A percentile compares a stretch with the other conserved stretches of the same genome.
Conservation (phyloP, 140 eudicot genomes). For the Oenanthe javanica region DNA sequence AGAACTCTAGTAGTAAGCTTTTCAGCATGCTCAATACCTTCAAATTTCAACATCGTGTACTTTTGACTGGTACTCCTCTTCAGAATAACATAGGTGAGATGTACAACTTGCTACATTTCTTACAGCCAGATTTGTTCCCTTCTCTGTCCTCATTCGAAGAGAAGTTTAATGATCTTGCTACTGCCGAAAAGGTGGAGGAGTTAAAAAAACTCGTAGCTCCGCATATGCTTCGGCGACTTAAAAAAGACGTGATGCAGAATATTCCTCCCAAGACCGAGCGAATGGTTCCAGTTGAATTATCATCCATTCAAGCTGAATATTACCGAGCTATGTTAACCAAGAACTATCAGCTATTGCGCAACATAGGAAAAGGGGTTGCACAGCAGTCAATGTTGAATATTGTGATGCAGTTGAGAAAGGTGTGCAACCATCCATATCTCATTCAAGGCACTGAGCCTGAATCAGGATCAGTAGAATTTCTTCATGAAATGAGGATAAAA, state of each 20-base stretch:
- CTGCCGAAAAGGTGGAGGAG: conserved; percentile 89
- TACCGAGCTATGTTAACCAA: conserved; percentile 97
- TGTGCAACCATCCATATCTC: conserved; percentile 94
- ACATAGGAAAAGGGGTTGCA: conserved; percentile 80
- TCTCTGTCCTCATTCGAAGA: conserved; percentile 83
- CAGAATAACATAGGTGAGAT: conserved; percentile 93
- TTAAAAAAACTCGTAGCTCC: conserved; percentile 93
- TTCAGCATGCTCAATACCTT: conserved; percentile 73
- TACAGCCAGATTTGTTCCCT: conserved; percentile 83
- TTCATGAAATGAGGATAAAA: conserved; percentile 95
- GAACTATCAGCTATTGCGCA: conserved; percentile 79
- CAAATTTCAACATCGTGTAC: conserved; percentile 90
- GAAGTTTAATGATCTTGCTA: conserved; percentile 80
- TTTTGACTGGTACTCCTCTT: conserved; percentile 94
- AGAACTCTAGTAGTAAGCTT: conserved; percentile 79
- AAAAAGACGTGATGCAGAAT: conserved; percentile 89
- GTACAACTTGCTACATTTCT: conserved; percentile 82
- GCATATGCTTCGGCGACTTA: conserved; percentile 93
- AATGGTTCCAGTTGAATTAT: conserved; percentile 91
- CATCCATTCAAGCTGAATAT: conserved; percentile 88
- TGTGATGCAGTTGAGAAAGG: conserved; percentile 90
- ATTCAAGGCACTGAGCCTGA: conserved; percentile 96
- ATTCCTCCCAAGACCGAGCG: conserved; percentile 96
- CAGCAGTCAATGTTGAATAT: conserved; percentile 93
- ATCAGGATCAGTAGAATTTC: conserved; percentile 68